Percentiles rank a stretch among this genome's conserved stretches.
Evolutionary conservation across 495 filamentous ascomycete species (phyloP).

Genomic region (Chaetomium fimeti): DNA sequence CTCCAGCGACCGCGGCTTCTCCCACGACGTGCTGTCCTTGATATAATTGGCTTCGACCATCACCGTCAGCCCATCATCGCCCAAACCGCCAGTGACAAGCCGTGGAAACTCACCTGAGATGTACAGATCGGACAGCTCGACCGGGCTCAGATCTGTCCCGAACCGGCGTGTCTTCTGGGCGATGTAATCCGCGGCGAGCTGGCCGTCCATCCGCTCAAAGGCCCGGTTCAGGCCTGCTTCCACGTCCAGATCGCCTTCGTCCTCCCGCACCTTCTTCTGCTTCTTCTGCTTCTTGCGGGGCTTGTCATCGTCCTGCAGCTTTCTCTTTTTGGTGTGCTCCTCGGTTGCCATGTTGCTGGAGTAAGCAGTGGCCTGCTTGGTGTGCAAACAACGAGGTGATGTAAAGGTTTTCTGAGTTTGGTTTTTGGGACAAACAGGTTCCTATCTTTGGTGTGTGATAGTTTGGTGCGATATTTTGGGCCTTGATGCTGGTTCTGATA

Average conservation of each 20-base stretch:
- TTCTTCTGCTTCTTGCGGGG: conserved; percentile 48
- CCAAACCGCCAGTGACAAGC: not conserved
- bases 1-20: conserved; percentile 58
- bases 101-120: conserved; percentile 63
- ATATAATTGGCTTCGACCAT: conserved; percentile 40
- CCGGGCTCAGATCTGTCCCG: conserved; percentile 70
- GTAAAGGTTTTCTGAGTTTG: not conserved
- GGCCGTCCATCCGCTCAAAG: conserved; percentile 76
- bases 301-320: conserved; percentile 36
- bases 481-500: too few species aligned
- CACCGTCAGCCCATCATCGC: not conserved
- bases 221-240: conserved; percentile 74
- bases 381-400: not conserved
- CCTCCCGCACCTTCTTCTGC: conserved; percentile 53
- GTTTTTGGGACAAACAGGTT: not conserved
- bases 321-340: conserved; percentile 41
- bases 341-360: conserved; percentile 22
- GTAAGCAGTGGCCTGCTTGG: not conserved
- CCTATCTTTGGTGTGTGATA: not conserved
- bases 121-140: conserved; percentile 79
- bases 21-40: conserved; percentile 71
- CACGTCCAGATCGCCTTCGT: conserved; percentile 59
- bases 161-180: conserved; percentile 75
- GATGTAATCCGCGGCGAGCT: conserved; percentile 81
- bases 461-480: not conserved